phyloP scores from a whole-genome alignment of 148 eudicot genomes.

The Salicornia ramosissima region DNA sequence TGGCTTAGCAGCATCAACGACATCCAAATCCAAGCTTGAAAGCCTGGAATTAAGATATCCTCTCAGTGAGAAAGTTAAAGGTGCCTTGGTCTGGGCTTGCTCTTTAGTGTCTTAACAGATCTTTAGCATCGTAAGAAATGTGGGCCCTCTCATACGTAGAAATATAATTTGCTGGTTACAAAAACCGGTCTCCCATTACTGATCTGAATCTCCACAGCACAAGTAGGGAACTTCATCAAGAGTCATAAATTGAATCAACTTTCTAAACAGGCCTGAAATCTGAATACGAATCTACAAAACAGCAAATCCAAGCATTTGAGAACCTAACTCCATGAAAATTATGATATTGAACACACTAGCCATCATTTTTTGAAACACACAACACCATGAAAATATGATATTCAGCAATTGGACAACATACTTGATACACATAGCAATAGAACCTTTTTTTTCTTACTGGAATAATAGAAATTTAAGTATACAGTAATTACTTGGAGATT shows the following conservation, averaged over 20 bases:
- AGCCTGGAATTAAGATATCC: background rate
- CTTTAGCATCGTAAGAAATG: background rate
- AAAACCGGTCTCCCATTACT: background rate
- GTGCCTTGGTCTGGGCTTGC: no score
- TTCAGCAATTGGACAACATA: background rate
- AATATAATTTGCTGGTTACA: no score
- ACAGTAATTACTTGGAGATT: conserved; percentile 57
- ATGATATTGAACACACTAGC: background rate
- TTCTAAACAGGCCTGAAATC: background rate
- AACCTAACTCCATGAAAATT: background rate
- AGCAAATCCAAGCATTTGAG: no score
- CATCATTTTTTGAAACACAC: no score
- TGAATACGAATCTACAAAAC: no score
- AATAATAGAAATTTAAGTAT: background rate
- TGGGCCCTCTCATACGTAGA: no score
- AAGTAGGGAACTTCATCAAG: background rate
- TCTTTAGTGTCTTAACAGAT: background rate
- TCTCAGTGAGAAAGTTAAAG: background rate
- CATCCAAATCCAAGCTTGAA: background rate
- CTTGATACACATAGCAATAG: background rate
- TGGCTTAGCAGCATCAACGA: background rate
- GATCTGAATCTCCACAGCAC: background rate
- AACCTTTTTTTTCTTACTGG: background rate
- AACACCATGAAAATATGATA: no score
- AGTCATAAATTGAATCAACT: background rate